Base-by-base conservation (phyloP, 2,329 filamentous ascomycete species). In the Bretziella fagacearum region DNA sequence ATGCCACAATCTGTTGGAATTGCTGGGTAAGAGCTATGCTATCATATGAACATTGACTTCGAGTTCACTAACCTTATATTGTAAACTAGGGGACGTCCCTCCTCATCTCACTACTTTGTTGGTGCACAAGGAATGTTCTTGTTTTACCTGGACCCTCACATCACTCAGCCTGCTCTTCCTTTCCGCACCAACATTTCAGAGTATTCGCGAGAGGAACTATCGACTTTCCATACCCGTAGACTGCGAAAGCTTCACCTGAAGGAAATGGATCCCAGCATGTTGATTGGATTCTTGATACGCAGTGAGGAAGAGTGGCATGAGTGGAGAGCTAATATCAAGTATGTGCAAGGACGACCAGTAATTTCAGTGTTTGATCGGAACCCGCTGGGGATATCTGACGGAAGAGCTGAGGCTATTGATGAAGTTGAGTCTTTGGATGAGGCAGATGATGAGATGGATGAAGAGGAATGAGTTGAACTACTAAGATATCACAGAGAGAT, bases 221-320 rank as follows among this genome's bases (percentile, higher is more conserved):
- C 80, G 47, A 81, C 81, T 1, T 95, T 85, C 57, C 89, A 98
- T 59, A 96, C 87, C 0, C 74, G 84, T 44, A 79, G 89, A 41
- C 65, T 98, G 15, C 77, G 89, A 30, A 74, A 82, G 48, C 70
- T 98, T 25, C 80, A 91, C 54, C 72, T 98, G 42, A 77, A 78
- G 50, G 87, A 96, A 58, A 91, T 98, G 84, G 91, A 98, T 56
- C 91, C 91, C 0, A 95, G 86, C 57, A 98, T 98, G 91, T 66
- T 98, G 35, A 84, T 98, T 53, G 89, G 85, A 3, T 96, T 96
- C 57, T 65, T 98, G 29, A 86, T 98, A 52, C 74, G 71, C 33
- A 76, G 83, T 49, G 79, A 89, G 55, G 71, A 79, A 36, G 91
- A 98, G 54, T 96, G 89, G 81, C 65, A 71, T 32, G 72, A 76